phyloP scores from a whole-genome alignment of 768 basidiomycete genomes.

The Tephrocybe sp. region DNA sequence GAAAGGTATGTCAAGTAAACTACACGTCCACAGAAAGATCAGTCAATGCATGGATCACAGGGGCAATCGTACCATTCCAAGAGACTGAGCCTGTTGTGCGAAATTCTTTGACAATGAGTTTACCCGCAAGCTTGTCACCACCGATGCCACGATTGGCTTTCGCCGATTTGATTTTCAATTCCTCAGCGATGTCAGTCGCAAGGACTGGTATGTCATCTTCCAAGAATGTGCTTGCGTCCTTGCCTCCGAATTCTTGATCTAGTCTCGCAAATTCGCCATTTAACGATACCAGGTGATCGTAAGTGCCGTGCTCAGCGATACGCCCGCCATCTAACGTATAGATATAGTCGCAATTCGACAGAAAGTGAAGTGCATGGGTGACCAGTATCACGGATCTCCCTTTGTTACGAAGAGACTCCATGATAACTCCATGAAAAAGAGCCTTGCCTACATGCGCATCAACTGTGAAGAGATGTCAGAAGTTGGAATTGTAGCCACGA shows the following conservation, averaged over 20 bases:
- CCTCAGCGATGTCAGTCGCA: slow-evolving; percentile 25
- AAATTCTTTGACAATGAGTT: slow-evolving; percentile 64
- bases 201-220: slow-evolving; percentile 24
- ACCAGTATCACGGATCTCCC: slow-evolving; percentile 81
- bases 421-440: slow-evolving; percentile 67
- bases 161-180: slow-evolving; percentile 36
- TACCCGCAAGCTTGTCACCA: slow-evolving; percentile 66
- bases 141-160: slow-evolving; percentile 33
- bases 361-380: slow-evolving; percentile 85
- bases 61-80: slow-evolving; percentile 35
- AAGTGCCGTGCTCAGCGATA: slow-evolving; percentile 73
- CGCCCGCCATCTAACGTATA: slow-evolving; percentile 69
- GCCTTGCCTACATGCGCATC: slow-evolving; percentile 76
- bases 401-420: slow-evolving; percentile 33
- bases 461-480: slow-evolving; percentile 35
- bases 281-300: slow-evolving; percentile 45
- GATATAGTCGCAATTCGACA: slow-evolving; percentile 80
- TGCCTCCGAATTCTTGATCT: slow-evolving; percentile 61
- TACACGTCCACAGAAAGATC: slow-evolving; percentile 22
- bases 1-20: slow-evolving; percentile 61
- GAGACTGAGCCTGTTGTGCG: slow-evolving; percentile 66
- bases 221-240: slow-evolving; percentile 32
- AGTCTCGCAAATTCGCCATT: slow-evolving; percentile 59
- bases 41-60: neutral
- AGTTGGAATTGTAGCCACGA: neutral